phyloP scores from a whole-genome alignment of 306 rosid genomes.

The Lathyrus tuberosus region DNA sequence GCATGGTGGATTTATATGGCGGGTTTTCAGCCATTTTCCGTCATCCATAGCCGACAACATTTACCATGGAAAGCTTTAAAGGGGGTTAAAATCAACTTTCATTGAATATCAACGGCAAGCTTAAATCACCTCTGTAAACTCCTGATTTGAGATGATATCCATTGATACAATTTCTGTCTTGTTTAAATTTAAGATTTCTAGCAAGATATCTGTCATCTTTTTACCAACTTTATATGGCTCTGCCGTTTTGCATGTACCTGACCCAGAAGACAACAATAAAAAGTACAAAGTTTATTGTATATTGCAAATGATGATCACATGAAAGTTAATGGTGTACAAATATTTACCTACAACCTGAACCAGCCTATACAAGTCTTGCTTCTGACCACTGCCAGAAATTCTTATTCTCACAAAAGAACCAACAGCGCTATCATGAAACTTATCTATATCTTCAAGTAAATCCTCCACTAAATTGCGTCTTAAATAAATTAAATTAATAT shows the following conservation, averaged over 20 bases:
- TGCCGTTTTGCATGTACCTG: conserved; percentile 94
- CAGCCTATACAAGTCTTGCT: conserved; percentile 99
- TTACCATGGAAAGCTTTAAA: conserved; percentile 28
- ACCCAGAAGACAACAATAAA: conserved; percentile 40
- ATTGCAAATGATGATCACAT: conserved; percentile 27
- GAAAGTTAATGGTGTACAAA: conserved; percentile 36
- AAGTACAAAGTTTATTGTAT: conserved; percentile 23
- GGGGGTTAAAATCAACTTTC: not conserved
- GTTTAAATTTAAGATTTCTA: conserved; percentile 95
- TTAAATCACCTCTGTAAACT: conserved; percentile 91
- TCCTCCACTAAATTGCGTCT: conserved; percentile 93
- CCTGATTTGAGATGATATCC: conserved; percentile 98
- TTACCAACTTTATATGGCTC: conserved; percentile 99
- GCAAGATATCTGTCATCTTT: conserved; percentile 72
- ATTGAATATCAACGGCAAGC: conserved; percentile 28
- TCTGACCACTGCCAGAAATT: conserved; percentile 94
- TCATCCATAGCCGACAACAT: not conserved
- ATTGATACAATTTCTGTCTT: conserved; percentile 89
- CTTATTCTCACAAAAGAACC: conserved; percentile 96
- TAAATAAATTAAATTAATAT: conserved; percentile 88
- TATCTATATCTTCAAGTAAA: conserved; percentile 76
- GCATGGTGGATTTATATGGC: not conserved
- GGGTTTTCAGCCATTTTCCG: not conserved
- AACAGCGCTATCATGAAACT: conserved; percentile 74
- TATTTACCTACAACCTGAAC: conserved; percentile 93